Percentiles rank a stretch among this genome's conserved stretches.
Conservation (phyloP, 257 asterid species). For the Orobanche coerulescens region DNA sequence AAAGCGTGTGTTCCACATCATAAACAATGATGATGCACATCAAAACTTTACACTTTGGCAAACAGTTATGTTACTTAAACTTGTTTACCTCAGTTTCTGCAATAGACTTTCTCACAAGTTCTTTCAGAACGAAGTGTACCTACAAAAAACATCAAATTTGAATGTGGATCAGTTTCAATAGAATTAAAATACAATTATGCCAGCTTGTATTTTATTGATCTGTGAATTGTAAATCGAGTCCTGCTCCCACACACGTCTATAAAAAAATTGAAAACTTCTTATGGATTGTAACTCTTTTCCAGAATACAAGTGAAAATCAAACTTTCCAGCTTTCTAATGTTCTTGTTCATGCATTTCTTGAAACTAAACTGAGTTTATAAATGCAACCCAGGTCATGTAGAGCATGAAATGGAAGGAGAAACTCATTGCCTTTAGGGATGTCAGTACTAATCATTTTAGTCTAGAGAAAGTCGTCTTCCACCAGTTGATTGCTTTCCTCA, state of each 20-base stretch:
- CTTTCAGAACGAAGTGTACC: slow-evolving; percentile 87
- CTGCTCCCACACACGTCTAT: neutral
- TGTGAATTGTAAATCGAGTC: neutral
- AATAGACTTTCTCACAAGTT: slow-evolving; percentile 86
- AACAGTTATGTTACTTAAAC: slow-evolving; percentile 4
- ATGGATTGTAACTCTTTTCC: neutral
- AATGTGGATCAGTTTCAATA: slow-evolving; percentile 12
- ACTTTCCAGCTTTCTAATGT: neutral
- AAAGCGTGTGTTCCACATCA: neutral
- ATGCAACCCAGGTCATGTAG: neutral
- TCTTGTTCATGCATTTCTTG: neutral
- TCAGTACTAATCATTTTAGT: neutral
- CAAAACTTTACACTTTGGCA: neutral
- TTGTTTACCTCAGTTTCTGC: slow-evolving; percentile 69
- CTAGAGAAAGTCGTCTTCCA: neutral
- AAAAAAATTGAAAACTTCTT: neutral
- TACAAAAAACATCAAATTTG: slow-evolving; percentile 21
- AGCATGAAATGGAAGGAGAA: neutral
- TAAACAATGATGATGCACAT: slow-evolving; percentile 3
- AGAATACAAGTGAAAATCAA: neutral
- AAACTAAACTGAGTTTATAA: neutral
- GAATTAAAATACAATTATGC: neutral
- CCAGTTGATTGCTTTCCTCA: neutral
- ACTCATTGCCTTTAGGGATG: neutral
- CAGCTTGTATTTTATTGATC: neutral